Base-by-base conservation (phyloP, 495 filamentous ascomycete species). In the Aspergillus homomorphus region DNA sequence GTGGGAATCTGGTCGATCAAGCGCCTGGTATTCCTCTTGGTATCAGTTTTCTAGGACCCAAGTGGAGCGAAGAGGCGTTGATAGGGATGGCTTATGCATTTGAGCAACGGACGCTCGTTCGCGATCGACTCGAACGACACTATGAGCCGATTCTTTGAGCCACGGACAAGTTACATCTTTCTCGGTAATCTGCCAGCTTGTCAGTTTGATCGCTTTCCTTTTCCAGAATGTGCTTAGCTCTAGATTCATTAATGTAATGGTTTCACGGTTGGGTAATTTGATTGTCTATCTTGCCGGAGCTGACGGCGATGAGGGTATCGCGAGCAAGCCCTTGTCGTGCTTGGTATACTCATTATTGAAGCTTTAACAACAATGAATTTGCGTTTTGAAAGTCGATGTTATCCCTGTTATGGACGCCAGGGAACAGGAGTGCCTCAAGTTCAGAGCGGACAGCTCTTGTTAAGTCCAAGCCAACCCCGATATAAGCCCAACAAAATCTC, bases 31-130 rank as follows among this genome's bases (percentile, higher is more conserved):
- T 83, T 16, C 82, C 82, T 26, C 84, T 86, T 59, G 84, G 85
- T 1, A 64, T 88, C 30, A 77, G 76, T 33, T 88, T 89, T 67
- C 62, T 85, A 52, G 86, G 84, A 0, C 49, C 54, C 0, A 76
- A 73, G 44, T 89, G 77, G 70, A 79, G 75, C 30, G 85, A 89
- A 67, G 78, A 75, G 51, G 73, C 61, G 50, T 68, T 89, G 49
- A 83, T 89, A 51, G 83, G 80, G n/a, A 78, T 81, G 68, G 85
- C 85, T 26, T 88, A 85, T 71, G 85, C 84, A 19, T 88, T 80
- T 69, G 86, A 89, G 73, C 86, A 89, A 68, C 69, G 77, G 58
- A 88, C 83, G n/a, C 70, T 67, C 69, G 73, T 77, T 4, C 62
- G 82, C 50, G 60, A 74, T 49, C 69, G 72, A 43, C 67, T 82